Base-by-base conservation (phyloP, 2,329 filamentous ascomycete genomes). In the Colletotrichum tamarilloi region DNA sequence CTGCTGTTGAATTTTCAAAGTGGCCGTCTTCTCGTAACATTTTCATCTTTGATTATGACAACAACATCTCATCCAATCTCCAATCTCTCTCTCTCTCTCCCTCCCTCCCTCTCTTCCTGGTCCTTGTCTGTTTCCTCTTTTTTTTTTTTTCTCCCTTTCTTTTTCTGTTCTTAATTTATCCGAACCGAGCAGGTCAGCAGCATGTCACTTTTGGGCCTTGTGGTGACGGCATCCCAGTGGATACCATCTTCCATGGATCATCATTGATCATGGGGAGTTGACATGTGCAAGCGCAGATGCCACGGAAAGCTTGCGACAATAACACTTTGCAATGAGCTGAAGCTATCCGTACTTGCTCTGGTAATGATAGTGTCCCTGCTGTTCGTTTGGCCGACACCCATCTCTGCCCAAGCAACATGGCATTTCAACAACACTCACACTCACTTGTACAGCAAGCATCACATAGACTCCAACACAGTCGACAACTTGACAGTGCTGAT, bases 21-120 rank as follows among this genome's bases (percentile, higher is more conserved):
- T 64, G 58, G 69, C 53, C 69, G 59, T 72, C 35, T 72, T 69
- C 59, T 68, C 65, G 69, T 57, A 42, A 52, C 68, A 62, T 72
- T 35, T 42, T 58, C 65, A 16, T 19, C 38, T 69, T 49, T 56
- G 26, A n/a, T 46, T 24, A 16, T 28, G 22, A 24, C 12, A 9
- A 22, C 28, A n/a, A 22, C 32, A 38, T 56, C 49, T 42, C 16
- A 22, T 14, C 55, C 30, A 28, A 55, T 14, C 28, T 4, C 26
- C 42, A 52, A 24, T 26, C 11, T 35, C 3, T 24, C 5, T 24
- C 22, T 26, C 24, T 26, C 24, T 26, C 24, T 4, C 24, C 3
- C 24, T 24, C 24, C 1, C 24, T 26, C 24, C 0, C 26, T 26
- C 26, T 26, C 4, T 26, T 19, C 16, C 2, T 32, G 32, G 32